These are phyloP conservation scores for Cyphellophora attinorum DNA, from an alignment of 2,329 filamentous ascomycete species.

Conservation along the genomic window DNA sequence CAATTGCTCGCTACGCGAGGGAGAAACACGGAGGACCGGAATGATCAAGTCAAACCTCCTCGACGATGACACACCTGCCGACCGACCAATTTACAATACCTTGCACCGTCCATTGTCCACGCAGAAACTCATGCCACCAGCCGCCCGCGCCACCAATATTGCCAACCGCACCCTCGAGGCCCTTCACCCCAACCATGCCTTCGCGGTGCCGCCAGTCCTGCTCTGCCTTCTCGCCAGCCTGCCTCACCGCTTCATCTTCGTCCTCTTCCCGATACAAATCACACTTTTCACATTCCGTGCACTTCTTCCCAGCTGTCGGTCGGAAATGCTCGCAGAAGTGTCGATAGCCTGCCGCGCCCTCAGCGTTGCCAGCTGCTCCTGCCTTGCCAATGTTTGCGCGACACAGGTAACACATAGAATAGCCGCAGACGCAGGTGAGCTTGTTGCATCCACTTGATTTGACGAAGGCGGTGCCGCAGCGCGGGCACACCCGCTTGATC, in stretches of 20 bases:
- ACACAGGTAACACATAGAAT: conserved; percentile 97
- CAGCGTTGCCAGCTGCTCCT: conserved; percentile 7
- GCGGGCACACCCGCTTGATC: conserved; percentile 88
- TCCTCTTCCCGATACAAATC: conserved; percentile 64
- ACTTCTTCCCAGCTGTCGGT: conserved; percentile 64
- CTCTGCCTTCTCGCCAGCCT: conserved; percentile 64
- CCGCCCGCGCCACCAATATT: conserved; percentile 19
- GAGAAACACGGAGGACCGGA: too few relatives aligned
- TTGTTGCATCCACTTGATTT: conserved; percentile 95
- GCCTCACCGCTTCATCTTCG: conserved; percentile 58
- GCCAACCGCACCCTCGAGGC: conserved; percentile 14
- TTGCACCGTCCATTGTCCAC: conserved; percentile 30
- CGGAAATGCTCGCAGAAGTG: conserved; percentile 97
- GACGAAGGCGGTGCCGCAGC: conserved; percentile 84
- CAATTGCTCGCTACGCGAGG: too few relatives aligned
- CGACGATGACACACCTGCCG: conserved; percentile 29
- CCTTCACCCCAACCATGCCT: conserved; percentile 26
- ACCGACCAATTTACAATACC: conserved; percentile 29
- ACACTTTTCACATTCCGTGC: conserved; percentile 69
- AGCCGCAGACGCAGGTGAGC: conserved; percentile 87
- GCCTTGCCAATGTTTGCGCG: conserved; percentile 43
- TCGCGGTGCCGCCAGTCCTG: conserved; percentile 60
- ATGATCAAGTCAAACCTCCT: conserved; percentile 12
- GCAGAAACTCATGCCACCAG: conserved; percentile 28
- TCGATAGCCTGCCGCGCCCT: conserved; percentile 60